These are phyloP conservation scores for Hanseniaspora lachancei DNA, from an alignment of 805 yeast genomes.

Conservation along the genomic window DNA sequence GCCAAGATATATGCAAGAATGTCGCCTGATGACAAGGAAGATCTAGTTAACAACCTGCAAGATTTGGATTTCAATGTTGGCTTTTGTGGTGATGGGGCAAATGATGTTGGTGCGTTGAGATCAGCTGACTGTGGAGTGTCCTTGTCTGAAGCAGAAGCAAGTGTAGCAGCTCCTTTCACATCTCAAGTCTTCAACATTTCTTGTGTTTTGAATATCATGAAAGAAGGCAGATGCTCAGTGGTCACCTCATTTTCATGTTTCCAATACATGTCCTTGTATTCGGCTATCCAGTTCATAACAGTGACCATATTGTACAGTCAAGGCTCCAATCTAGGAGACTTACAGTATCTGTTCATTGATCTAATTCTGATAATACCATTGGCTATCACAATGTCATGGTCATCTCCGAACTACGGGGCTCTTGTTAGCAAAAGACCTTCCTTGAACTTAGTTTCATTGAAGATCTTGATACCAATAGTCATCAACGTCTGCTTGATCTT, in stretches of 20 bases:
- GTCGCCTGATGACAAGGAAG: slow-evolving; percentile 99
- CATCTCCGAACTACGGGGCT: slow-evolving; percentile 46
- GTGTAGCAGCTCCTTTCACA: slow-evolving; percentile 97
- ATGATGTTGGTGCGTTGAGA: slow-evolving; percentile 95
- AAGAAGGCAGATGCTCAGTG: slow-evolving; percentile 87
- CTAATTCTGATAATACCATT: slow-evolving; percentile 79
- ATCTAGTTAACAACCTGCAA: slow-evolving; percentile 77
- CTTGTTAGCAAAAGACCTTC: slow-evolving; percentile 72
- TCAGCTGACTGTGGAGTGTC: slow-evolving; percentile 97
- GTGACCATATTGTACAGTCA: slow-evolving; percentile 72
- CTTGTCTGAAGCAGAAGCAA: slow-evolving; percentile 92
- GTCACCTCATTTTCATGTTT: slow-evolving; percentile 94
- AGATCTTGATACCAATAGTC: slow-evolving; percentile 70
- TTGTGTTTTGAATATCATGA: slow-evolving; percentile 81
- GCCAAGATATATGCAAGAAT: slow-evolving; percentile 82
- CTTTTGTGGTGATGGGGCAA: slow-evolving; percentile 98
- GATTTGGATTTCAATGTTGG: slow-evolving; percentile 82
- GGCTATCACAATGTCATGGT: slow-evolving; percentile 97
- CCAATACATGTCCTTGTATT: slow-evolving; percentile 93
- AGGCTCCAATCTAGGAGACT: slow-evolving; percentile 91
- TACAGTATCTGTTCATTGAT: slow-evolving; percentile 91
- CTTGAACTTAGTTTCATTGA: slow-evolving; percentile 83
- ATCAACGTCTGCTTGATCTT: slow-evolving; percentile 57
- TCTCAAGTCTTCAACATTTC: slow-evolving; percentile 80
- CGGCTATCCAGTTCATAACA: slow-evolving; percentile 88